A percentile compares a stretch with the other conserved stretches of the same genome.
Evolutionary conservation across 148 eudicot species (phyloP).

Genomic region (Chenopodium formosanum): DNA sequence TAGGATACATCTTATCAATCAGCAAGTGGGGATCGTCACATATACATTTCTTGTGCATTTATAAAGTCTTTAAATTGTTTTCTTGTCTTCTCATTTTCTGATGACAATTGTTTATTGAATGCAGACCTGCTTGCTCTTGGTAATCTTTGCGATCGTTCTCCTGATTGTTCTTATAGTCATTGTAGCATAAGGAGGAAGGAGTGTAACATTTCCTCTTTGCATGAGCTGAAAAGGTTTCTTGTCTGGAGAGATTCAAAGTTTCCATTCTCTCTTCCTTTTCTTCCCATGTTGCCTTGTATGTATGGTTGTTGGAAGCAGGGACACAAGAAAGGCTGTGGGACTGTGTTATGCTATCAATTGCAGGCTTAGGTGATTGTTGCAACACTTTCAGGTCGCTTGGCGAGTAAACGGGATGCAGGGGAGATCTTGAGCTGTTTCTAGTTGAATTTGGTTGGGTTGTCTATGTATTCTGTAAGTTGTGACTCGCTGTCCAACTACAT

Average conservation of each 20-base stretch:
- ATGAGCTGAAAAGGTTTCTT: background rate
- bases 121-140: slow-evolving; percentile 85
- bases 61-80: no score
- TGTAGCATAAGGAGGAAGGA: slow-evolving; percentile 36
- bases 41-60: no score
- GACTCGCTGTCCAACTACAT: slow-evolving; percentile 19
- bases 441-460: background rate
- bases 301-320: slow-evolving; percentile 13
- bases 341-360: background rate
- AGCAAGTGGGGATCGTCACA: no score
- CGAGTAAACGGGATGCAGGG: background rate
- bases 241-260: background rate
- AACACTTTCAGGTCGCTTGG: slow-evolving; percentile 4
- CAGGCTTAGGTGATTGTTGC: slow-evolving; percentile 7
- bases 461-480: slow-evolving; percentile 5
- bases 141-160: slow-evolving; percentile 70
- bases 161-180: slow-evolving; percentile 62
- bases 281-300: slow-evolving; percentile 1
- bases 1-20: no score
- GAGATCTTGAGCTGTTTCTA: slow-evolving; percentile 11
- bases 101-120: no score
- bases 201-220: background rate
- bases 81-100: no score
- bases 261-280: background rate
- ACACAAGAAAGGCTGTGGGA: background rate